A percentile compares a stretch with the other conserved stretches of the same genome.
Conservation (phyloP, 768 basidiomycete species). For the Boletus barrowsii region DNA sequence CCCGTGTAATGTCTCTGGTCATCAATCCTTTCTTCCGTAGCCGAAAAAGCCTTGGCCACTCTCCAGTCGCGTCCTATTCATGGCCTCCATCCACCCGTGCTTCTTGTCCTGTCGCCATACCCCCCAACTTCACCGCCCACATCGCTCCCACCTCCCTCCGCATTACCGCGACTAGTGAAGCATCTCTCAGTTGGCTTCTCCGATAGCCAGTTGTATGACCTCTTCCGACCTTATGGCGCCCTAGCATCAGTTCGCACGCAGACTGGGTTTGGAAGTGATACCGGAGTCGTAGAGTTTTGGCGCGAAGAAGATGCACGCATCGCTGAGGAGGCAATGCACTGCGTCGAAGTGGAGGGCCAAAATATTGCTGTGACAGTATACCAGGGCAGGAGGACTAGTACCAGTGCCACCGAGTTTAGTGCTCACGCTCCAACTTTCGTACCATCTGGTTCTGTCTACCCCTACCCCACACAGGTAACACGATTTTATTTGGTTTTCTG, state of each 20-base stretch:
- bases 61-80: conserved; percentile 74
- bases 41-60: conserved; percentile 86
- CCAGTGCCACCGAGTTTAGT: conserved; percentile 63
- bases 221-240: conserved; percentile 82
- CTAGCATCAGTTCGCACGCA: conserved; percentile 74
- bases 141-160: conserved; percentile 70
- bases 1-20: conserved; percentile 4
- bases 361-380: conserved; percentile 83
- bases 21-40: conserved; percentile 36
- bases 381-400: conserved; percentile 59
- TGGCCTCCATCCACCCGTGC: conserved; percentile 52
- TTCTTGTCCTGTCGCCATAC: conserved; percentile 76
- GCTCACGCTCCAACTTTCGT: conserved; percentile 74
- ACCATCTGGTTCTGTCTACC: conserved; percentile 61
- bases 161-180: conserved; percentile 78
- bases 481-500: conserved; percentile 1
- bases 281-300: conserved; percentile 82
- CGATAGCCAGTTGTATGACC: conserved; percentile 76
- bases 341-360: conserved; percentile 76
- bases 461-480: conserved; percentile 60
- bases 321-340: conserved; percentile 82
- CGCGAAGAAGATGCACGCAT: conserved; percentile 77
- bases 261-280: conserved; percentile 73
- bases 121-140: conserved; percentile 77
- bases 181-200: conserved; percentile 69